These are phyloP conservation scores for Xylaria sp. DNA, from an alignment of 2,329 filamentous ascomycete genomes.

Conservation along the genomic window DNA sequence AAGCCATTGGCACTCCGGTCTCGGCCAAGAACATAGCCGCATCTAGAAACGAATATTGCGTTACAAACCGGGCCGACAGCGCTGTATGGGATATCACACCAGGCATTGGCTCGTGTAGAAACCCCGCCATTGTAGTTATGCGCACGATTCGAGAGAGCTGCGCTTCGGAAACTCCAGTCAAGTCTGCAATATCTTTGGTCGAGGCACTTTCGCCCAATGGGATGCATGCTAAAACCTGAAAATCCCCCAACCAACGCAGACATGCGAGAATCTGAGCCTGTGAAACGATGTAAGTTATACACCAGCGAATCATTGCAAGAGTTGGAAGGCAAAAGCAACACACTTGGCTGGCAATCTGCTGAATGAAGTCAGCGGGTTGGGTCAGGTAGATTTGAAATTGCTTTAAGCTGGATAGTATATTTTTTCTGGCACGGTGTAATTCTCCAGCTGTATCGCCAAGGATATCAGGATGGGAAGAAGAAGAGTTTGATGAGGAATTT, in stretches of 20 bases:
- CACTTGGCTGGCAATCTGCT: neutral
- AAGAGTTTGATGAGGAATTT: neutral
- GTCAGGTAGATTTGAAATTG: neutral
- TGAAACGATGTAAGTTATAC: neutral
- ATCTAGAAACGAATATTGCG: constrained; percentile 50
- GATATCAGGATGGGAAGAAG: neutral
- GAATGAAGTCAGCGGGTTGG: neutral
- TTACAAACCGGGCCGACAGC: constrained; percentile 54
- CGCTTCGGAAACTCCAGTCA: constrained; percentile 53
- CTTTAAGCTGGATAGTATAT: neutral
- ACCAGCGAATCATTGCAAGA: too few species aligned
- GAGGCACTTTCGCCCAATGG: constrained; percentile 52
- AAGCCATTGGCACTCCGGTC: constrained; percentile 49
- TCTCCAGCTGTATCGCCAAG: neutral
- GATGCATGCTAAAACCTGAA: constrained; percentile 58
- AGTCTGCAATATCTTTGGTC: constrained; percentile 55
- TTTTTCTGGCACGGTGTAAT: neutral
- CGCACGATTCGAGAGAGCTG: constrained; percentile 53
- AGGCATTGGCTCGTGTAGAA: constrained; percentile 50
- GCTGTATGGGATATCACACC: constrained; percentile 53
- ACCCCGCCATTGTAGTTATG: constrained; percentile 50
- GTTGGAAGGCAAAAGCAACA: neutral
- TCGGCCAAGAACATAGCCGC: constrained; percentile 55
- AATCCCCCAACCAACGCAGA: constrained; percentile 57
- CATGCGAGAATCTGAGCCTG: constrained; percentile 46